These are phyloP conservation scores for Salvia sclarea DNA, from an alignment of 305 asterid genomes.

Conservation along the genomic window DNA sequence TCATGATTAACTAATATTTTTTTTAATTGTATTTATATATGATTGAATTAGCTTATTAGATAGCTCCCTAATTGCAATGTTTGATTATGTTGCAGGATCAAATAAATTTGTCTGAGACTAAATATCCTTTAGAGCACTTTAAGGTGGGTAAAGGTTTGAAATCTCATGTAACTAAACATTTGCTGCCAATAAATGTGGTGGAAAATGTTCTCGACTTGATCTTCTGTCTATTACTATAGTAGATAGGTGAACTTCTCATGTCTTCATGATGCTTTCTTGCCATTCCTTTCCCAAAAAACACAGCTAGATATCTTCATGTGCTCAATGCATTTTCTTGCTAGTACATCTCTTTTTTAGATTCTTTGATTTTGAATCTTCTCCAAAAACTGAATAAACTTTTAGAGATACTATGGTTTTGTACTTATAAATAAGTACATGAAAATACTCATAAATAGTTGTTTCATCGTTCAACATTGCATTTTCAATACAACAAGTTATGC, in stretches of 20 bases:
- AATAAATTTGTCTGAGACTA: conserved; percentile 77
- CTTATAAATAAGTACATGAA: not conserved
- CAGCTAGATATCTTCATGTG: not conserved
- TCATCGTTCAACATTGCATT: not conserved
- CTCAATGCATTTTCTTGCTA: not conserved
- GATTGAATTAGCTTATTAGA: conserved; percentile 5
- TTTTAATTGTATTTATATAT: conserved; percentile 15
- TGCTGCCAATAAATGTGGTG: conserved; percentile 4
- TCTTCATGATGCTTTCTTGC: not conserved
- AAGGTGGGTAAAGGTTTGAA: conserved; percentile 57
- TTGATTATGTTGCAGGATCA: conserved; percentile 76
- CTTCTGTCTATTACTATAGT: not conserved
- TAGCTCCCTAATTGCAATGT: conserved; percentile 37
- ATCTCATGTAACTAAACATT: conserved; percentile 2
- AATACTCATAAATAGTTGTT: not conserved
- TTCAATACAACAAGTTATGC: too few relatives aligned
- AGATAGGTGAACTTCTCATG: not conserved
- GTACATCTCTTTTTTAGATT: not conserved
- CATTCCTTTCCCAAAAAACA: not conserved
- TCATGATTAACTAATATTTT: too few relatives aligned
- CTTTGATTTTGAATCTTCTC: not conserved
- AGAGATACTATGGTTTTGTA: not conserved
- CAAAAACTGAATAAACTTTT: not conserved
- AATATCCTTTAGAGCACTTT: conserved; percentile 82
- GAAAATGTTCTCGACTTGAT: conserved; percentile 19